These are phyloP conservation scores for Boehmeria nivea DNA, from an alignment of 306 rosid species.

Conservation along the genomic window DNA sequence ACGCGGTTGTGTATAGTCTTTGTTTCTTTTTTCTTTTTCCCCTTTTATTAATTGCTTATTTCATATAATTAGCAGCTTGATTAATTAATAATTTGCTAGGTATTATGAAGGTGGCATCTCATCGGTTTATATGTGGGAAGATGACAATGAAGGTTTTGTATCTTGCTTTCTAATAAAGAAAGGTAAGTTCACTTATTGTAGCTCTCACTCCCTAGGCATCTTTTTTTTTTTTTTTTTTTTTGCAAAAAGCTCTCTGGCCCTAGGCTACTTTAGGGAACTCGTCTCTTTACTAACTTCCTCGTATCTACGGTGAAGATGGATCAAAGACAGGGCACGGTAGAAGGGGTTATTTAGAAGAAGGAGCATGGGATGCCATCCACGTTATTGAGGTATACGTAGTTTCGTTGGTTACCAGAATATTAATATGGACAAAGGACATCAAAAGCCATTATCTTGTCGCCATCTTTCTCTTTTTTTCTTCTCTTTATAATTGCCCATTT, in stretches of 20 bases:
- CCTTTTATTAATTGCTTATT: constrained; percentile 17
- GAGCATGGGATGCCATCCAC: constrained; percentile 99
- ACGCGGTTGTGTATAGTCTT: not conserved
- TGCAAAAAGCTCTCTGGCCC: too few species aligned
- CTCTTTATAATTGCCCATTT: not conserved
- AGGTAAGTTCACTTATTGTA: constrained; percentile 44
- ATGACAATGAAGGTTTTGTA: constrained; percentile 78
- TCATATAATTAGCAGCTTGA: constrained; percentile 29
- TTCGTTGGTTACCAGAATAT: constrained; percentile 6
- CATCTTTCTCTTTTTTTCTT: constrained; percentile 6
- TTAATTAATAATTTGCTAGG: constrained; percentile 59
- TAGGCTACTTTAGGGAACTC: constrained; percentile 3
- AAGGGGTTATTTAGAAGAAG: constrained; percentile 89
- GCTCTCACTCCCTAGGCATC: too few species aligned
- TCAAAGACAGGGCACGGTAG: constrained; percentile 95
- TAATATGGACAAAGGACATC: not conserved
- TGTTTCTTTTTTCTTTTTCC: constrained; percentile 5
- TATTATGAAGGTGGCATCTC: constrained; percentile 99
- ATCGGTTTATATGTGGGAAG: constrained; percentile 99
- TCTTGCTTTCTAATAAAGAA: constrained; percentile 90
- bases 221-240: too few species aligned
- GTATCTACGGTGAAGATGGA: constrained; percentile 61
- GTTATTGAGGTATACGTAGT: constrained; percentile 70
- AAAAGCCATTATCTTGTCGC: not conserved
- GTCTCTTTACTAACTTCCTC: constrained; percentile 23